phyloP scores from a whole-genome alignment of 305 asterid genomes.

The Solanum aculeatissimum region DNA sequence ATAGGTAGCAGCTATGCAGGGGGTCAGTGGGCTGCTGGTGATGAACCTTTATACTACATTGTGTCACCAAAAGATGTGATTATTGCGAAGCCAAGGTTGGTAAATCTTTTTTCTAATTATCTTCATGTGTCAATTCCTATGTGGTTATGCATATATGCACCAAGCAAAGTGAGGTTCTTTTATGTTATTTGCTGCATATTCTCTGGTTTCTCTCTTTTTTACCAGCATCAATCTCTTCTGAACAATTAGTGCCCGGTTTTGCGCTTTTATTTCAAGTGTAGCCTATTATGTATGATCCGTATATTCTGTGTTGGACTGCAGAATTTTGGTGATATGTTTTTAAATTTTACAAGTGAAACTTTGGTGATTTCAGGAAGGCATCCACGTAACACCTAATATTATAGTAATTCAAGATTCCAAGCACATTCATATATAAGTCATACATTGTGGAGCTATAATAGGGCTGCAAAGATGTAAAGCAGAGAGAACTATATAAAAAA shows the following conservation, averaged over 20 bases:
- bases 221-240: not conserved
- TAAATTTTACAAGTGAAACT: not conserved
- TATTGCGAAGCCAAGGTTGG: constrained; percentile 97
- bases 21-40: constrained; percentile 99
- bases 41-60: constrained; percentile 83
- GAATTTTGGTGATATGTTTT: not conserved
- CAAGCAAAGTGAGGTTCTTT: not conserved
- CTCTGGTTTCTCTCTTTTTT: not conserved
- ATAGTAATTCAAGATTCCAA: not conserved
- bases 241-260: not conserved
- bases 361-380: not conserved
- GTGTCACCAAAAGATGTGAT: constrained; percentile 98
- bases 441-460: not conserved
- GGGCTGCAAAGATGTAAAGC: not conserved
- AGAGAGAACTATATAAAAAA: not conserved
- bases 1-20: constrained; percentile 95
- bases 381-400: not conserved
- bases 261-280: not conserved
- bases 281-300: not conserved
- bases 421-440: not conserved
- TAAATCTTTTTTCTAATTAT: constrained; percentile 3
- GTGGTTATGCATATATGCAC: not conserved
- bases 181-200: not conserved
- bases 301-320: not conserved
- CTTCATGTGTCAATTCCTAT: not conserved